A percentile compares a stretch with the other conserved stretches of the same genome.
phyloP scores from a whole-genome alignment of 768 basidiomycete genomes.

The Tephrocybe sp. region DNA sequence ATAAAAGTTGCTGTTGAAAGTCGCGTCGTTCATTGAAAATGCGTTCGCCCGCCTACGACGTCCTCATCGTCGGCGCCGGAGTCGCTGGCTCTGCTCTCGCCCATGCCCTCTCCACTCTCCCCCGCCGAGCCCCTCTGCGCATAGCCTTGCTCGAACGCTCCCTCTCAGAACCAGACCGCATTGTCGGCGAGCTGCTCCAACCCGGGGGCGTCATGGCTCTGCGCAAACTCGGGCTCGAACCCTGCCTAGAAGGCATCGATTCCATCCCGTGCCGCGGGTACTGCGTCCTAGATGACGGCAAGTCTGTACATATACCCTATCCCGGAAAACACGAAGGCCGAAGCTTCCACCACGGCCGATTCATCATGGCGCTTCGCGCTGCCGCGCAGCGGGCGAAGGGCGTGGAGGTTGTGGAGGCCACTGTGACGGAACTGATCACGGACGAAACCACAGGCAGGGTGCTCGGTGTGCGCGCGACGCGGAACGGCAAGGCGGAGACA shows the following conservation, averaged over 20 bases:
- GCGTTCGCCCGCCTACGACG: constrained; percentile 49
- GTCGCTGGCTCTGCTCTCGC: constrained; percentile 88
- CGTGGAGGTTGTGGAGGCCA: constrained; percentile 85
- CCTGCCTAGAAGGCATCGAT: constrained; percentile 84
- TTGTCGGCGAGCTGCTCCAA: constrained; percentile 96
- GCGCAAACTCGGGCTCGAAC: constrained; percentile 71
- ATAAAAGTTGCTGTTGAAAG: not conserved
- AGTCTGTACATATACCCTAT: constrained; percentile 87
- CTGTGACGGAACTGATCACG: constrained; percentile 74
- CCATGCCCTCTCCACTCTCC: constrained; percentile 70
- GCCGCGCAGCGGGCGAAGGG: constrained; percentile 59
- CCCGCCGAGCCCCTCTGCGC: constrained; percentile 57
- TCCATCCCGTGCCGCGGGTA: constrained; percentile 84
- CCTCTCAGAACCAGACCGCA: constrained; percentile 89
- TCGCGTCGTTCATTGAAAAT: not conserved
- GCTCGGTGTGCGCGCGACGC: constrained; percentile 66
- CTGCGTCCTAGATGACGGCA: constrained; percentile 67
- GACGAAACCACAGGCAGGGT: constrained; percentile 48
- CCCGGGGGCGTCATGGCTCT: constrained; percentile 86
- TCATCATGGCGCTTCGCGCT: constrained; percentile 77
- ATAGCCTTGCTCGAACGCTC: constrained; percentile 91
- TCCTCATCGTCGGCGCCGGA: constrained; percentile 90
- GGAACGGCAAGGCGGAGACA: constrained; percentile 46
- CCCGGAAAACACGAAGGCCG: constrained; percentile 71
- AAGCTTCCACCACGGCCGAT: constrained; percentile 92